Evolutionary conservation across 78 protist species (phyloP).

Genomic region (slime mould (Dictyostelium discoideum)): DNA sequence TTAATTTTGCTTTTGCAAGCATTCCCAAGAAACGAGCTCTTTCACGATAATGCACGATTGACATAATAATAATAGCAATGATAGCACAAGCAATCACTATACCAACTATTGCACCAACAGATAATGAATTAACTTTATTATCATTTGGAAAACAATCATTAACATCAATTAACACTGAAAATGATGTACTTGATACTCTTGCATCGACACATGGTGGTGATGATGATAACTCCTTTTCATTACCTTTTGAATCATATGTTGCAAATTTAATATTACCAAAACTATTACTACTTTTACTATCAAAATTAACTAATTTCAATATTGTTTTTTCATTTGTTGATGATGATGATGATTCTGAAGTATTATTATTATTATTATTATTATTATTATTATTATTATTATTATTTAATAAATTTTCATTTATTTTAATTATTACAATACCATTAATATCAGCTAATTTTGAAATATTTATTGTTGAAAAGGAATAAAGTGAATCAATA

Average conservation of each 20-base stretch:
- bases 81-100: not conserved
- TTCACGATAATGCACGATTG: not conserved
- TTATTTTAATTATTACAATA: not conserved
- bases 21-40: not conserved
- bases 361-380: no score
- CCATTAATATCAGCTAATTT: not conserved
- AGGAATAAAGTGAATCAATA: not conserved
- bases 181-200: not conserved
- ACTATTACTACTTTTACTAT: not conserved
- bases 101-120: not conserved
- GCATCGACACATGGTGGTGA: not conserved
- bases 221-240: not conserved
- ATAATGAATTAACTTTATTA: not conserved
- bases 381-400: no score
- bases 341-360: no score
- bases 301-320: no score
- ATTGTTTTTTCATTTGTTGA: no score
- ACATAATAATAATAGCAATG: not conserved
- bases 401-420: not conserved
- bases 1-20: no score
- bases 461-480: not conserved
- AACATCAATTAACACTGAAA: not conserved
- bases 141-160: not conserved
- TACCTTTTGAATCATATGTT: not conserved
- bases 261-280: not conserved